These are phyloP conservation scores for Gynandropsis gynandra DNA, from an alignment of 345 rosid species.

Conservation along the genomic window DNA sequence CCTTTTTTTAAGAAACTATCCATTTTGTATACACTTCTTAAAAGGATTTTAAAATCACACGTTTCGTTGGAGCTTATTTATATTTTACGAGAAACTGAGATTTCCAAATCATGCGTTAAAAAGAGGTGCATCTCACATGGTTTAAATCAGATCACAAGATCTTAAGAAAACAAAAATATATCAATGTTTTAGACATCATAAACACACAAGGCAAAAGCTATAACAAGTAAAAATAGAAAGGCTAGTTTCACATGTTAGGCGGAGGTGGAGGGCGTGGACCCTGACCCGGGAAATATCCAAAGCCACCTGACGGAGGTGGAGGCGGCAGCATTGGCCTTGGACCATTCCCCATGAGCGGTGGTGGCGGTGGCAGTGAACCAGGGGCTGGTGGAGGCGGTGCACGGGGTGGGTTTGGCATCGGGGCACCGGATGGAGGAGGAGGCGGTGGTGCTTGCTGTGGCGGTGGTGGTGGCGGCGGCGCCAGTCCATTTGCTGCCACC, in stretches of 20 bases:
- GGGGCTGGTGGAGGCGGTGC: constrained; percentile 71
- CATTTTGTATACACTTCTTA: too few relatives aligned
- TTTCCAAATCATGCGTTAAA: too few relatives aligned
- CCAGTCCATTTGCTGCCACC: constrained; percentile 54
- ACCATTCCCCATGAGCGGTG: constrained; percentile 73
- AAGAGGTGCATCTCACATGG: too few relatives aligned
- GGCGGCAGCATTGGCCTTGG: constrained; percentile 68
- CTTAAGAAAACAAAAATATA: too few relatives aligned
- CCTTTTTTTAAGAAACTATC: too few relatives aligned
- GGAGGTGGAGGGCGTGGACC: constrained; percentile 8
- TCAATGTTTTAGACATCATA: too few relatives aligned
- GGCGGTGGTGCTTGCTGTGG: constrained; percentile 69
- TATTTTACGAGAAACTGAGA: too few relatives aligned
- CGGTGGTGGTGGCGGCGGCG: constrained; percentile 63
- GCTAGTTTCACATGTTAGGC: constrained; percentile 25
- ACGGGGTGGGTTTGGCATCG: constrained; percentile 31
- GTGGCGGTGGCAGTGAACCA: constrained; percentile 69
- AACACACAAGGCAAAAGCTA: too few relatives aligned
- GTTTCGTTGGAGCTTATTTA: too few relatives aligned
- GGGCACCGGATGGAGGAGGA: constrained; percentile 43
- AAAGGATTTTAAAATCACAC: too few relatives aligned
- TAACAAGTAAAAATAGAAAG: too few relatives aligned
- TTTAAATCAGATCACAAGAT: too few relatives aligned
- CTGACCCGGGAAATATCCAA: constrained; percentile 29
- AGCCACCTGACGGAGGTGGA: constrained; percentile 68